Evolutionary conservation across 148 eudicot species (phyloP).

Genomic region (Silene conica): DNA sequence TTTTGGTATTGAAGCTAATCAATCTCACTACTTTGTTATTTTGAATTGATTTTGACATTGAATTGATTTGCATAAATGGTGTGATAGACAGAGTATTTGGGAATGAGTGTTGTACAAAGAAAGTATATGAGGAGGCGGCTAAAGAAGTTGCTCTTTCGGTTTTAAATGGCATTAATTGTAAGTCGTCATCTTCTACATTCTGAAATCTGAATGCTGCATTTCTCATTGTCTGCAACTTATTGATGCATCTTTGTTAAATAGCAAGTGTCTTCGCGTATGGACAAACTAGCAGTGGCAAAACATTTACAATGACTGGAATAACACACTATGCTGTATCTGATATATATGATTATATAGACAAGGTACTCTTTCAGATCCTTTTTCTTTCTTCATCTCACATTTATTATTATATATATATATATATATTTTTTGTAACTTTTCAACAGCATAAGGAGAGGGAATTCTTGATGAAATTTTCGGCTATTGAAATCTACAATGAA

Average conservation of each 20-base stretch:
- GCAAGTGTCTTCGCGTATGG: constrained; percentile 91
- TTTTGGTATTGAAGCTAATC: constrained; percentile 52
- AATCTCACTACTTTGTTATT: background rate
- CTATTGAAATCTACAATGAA: constrained; percentile 90
- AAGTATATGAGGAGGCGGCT: constrained; percentile 74
- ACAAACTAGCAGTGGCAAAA: constrained; percentile 94
- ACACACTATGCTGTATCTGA: constrained; percentile 62
- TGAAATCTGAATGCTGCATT: background rate
- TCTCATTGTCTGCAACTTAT: background rate
- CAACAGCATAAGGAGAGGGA: constrained; percentile 67
- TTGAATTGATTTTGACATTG: background rate
- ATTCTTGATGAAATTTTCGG: constrained; percentile 74
- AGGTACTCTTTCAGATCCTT: constrained; percentile 29
- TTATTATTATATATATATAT: too few species aligned
- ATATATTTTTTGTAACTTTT: background rate
- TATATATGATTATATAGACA: constrained; percentile 52
- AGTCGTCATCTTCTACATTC: constrained; percentile 22
- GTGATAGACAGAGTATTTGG: constrained; percentile 73
- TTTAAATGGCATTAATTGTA: constrained; percentile 71
- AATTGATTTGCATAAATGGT: constrained; percentile 11
- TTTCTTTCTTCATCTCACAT: background rate
- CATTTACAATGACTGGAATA: constrained; percentile 77
- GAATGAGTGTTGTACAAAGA: constrained; percentile 45
- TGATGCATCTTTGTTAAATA: constrained; percentile 17
- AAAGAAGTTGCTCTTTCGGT: constrained; percentile 76